A percentile compares a stretch with the other conserved stretches of the same genome.
phyloP scores from a whole-genome alignment of 768 basidiomycete genomes.

The Clathrus columnatus region DNA sequence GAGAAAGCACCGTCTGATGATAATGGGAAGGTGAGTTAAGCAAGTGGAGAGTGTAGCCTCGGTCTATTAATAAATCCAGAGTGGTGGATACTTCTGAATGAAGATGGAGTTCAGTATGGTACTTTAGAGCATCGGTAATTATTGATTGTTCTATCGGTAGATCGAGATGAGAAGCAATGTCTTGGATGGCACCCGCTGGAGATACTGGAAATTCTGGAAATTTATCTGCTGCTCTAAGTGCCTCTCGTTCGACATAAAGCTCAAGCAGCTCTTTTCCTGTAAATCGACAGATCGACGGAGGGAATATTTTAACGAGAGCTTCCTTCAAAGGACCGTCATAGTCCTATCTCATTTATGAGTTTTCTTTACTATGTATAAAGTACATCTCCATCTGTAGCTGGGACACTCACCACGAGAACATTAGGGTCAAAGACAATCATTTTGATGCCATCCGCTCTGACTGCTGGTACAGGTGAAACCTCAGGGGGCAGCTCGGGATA shows the following conservation, averaged over 20 bases:
- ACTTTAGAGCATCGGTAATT: neutral
- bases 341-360: neutral
- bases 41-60: too few species aligned
- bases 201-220: neutral
- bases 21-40: too few species aligned
- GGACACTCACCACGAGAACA: neutral
- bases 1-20: too few species aligned
- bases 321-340: neutral
- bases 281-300: neutral
- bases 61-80: too few species aligned
- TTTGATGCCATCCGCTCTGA: neutral
- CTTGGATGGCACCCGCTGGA: neutral
- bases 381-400: neutral
- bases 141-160: neutral
- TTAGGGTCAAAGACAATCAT: neutral
- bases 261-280: neutral
- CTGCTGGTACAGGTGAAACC: neutral
- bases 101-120: too few species aligned
- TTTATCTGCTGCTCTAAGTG: neutral
- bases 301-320: neutral
- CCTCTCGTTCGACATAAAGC: neutral
- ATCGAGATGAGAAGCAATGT: neutral
- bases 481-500: too few species aligned
- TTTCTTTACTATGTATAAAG: neutral
- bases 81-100: too few species aligned